These are phyloP conservation scores for Fusarium sp. DNA, from an alignment of 2,329 filamentous ascomycete species.

Conservation along the genomic window DNA sequence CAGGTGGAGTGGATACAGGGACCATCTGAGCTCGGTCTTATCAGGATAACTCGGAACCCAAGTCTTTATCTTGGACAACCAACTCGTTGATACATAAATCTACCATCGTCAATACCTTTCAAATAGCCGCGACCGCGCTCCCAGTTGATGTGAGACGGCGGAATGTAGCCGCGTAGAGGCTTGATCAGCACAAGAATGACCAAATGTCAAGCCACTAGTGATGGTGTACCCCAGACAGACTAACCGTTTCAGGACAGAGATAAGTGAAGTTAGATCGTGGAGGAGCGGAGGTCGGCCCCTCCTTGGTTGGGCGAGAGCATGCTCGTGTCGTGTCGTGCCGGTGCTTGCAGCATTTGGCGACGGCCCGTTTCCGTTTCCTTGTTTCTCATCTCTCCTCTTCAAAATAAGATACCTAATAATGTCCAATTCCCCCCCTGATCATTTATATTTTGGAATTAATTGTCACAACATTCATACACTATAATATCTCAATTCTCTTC, in stretches of 20 bases:
- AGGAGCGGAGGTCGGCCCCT: slow-evolving; percentile 35
- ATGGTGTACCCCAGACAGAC: slow-evolving; percentile 35
- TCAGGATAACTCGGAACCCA: slow-evolving; percentile 8
- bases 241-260: slow-evolving; percentile 39
- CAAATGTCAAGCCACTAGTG: slow-evolving; percentile 28
- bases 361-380: slow-evolving; percentile 34
- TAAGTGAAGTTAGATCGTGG: slow-evolving; percentile 39
- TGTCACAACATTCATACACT: not conserved
- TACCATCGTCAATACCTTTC: not conserved
- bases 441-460: not conserved
- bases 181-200: slow-evolving; percentile 26
- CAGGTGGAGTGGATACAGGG: slow-evolving; percentile 6
- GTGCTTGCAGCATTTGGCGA: slow-evolving; percentile 4
- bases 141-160: slow-evolving; percentile 1
- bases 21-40: not conserved
- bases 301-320: not conserved
- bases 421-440: slow-evolving; percentile 21
- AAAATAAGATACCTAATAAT: slow-evolving; percentile 15
- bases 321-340: too few species aligned
- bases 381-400: slow-evolving; percentile 27
- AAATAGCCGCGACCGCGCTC: slow-evolving; percentile 30
- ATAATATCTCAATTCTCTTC: not conserved
- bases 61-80: too few species aligned
- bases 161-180: slow-evolving; percentile 26
- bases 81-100: too few species aligned